A percentile compares a stretch with the other conserved stretches of the same genome.
These are phyloP conservation scores for Pelargonium nanum DNA, from an alignment of 345 rosid genomes.

Conservation along the genomic window DNA sequence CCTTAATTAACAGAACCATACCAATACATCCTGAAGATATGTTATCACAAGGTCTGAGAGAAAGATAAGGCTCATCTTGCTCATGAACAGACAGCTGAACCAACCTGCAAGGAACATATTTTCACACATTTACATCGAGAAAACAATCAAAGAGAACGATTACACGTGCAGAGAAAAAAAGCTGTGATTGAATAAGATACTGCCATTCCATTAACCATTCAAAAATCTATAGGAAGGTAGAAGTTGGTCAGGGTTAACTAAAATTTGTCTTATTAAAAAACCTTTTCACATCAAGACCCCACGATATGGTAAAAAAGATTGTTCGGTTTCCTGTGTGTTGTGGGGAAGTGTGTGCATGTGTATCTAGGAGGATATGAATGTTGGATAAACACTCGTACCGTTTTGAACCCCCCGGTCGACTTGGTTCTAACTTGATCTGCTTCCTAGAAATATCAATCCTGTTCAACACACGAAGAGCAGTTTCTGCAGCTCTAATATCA, in stretches of 20 bases:
- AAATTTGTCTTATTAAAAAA: background rate
- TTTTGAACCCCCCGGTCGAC: constrained; percentile 42
- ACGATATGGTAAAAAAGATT: background rate
- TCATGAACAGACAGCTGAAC: constrained; percentile 21
- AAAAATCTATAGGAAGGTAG: background rate
- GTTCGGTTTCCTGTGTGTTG: background rate
- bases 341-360: background rate
- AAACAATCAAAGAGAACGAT: no score
- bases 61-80: constrained; percentile 18
- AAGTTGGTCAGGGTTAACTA: background rate
- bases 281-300: background rate
- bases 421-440: constrained; percentile 57
- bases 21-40: constrained; percentile 24
- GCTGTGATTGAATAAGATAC: background rate
- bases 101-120: constrained; percentile 21
- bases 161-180: no score
- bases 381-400: constrained; percentile 18
- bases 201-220: no score
- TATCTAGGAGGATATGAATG: background rate
- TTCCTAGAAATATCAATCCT: constrained; percentile 63
- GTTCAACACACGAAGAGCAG: constrained; percentile 57
- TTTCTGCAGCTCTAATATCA: constrained; percentile 77
- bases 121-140: background rate
- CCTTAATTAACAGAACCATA: constrained; percentile 11
- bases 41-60: constrained; percentile 25